Evolutionary conservation across 2,329 filamentous ascomycete species (phyloP).

Genomic region (Chaetomium globosum): DNA sequence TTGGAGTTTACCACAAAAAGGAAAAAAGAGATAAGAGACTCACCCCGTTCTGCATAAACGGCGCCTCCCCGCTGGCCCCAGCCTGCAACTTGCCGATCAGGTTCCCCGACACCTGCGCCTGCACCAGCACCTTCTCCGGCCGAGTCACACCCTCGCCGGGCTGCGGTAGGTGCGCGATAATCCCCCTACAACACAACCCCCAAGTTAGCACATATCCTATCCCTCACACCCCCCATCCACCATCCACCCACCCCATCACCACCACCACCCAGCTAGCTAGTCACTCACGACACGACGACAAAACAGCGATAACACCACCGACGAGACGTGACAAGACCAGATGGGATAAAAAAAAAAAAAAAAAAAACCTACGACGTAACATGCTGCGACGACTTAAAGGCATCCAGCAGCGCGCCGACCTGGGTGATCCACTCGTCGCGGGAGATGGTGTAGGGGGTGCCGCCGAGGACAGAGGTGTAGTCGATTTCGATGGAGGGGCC

Average conservation of each 20-base stretch:
- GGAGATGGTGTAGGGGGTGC: slow-evolving; percentile 32
- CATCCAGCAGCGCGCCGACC: slow-evolving; percentile 28
- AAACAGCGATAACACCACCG: too few relatives aligned
- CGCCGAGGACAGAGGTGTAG: slow-evolving; percentile 41
- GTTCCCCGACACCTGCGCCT: slow-evolving; percentile 35
- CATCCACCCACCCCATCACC: background rate
- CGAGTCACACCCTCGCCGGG: slow-evolving; percentile 26
- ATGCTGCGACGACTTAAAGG: slow-evolving; percentile 37
- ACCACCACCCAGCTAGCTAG: too few relatives aligned
- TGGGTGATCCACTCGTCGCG: slow-evolving; percentile 35
- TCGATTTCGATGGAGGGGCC: slow-evolving; percentile 38
- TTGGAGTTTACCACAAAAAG: background rate
- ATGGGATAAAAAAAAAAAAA: background rate
- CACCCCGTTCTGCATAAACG: slow-evolving; percentile 40
- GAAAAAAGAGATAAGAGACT: background rate
- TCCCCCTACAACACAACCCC: slow-evolving; percentile 20
- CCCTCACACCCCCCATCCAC: too few relatives aligned
- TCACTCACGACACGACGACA: too few relatives aligned
- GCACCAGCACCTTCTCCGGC: slow-evolving; percentile 35
- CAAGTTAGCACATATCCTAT: background rate
- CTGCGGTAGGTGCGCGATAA: slow-evolving; percentile 38
- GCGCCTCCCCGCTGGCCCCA: slow-evolving; percentile 3
- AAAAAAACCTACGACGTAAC: slow-evolving; percentile 32
- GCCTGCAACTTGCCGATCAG: slow-evolving; percentile 33
- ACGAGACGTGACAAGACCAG: too few relatives aligned